Evolutionary conservation across 768 basidiomycete genomes (phyloP), one percentile per base, ranked within the genome.

Genomic region (Lentinula sp.): DNA sequence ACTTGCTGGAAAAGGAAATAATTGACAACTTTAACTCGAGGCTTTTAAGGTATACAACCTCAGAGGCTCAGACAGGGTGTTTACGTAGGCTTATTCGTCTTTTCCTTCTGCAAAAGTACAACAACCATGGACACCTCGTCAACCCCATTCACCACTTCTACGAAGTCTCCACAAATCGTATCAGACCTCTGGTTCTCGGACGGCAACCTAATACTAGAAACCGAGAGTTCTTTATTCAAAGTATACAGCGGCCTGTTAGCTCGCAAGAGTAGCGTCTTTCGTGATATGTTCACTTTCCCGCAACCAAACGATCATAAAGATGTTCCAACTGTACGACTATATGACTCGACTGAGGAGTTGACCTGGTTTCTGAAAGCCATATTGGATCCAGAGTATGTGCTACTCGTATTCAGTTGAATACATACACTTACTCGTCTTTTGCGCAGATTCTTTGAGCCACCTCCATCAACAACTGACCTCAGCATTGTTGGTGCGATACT

Each of bases 131-230:
- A 39, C 37, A 20, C n/a, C 5, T 35, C 53, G 16, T 54, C 53
- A 3, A 36, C 53, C 18, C 33, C 53, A 18, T 18, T 18, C 9
- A 20, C 33, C 16, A 35, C 35, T 20, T 39, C 36, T 23, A 3
- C 7, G 18, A 54, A n/a, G 1, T 41, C 53, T 54, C 37, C 18
- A 37, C 12, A 23, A 9, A 18, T 54, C 33, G 48, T 65, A 52
- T 46, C n/a, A n/a, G 54, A 50, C n/a, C 28, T 59, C 13, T 77
- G 73, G 73, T 77, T 71, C 55, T 69, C 72, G 16, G 88, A 65
- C 71, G 75, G 76, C 4, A 76, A 75, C 57, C 67, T 79, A 55
- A 73, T 77, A 20, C 68, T 79, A 13, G 68, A 74, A 59, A 75
- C 72, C 8, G 71, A 72, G 57, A 64, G 69, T 46, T 69, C 67